These are phyloP conservation scores for Tilletia horrida DNA, from an alignment of 1,284 basidiomycete species.

Conservation along the genomic window DNA sequence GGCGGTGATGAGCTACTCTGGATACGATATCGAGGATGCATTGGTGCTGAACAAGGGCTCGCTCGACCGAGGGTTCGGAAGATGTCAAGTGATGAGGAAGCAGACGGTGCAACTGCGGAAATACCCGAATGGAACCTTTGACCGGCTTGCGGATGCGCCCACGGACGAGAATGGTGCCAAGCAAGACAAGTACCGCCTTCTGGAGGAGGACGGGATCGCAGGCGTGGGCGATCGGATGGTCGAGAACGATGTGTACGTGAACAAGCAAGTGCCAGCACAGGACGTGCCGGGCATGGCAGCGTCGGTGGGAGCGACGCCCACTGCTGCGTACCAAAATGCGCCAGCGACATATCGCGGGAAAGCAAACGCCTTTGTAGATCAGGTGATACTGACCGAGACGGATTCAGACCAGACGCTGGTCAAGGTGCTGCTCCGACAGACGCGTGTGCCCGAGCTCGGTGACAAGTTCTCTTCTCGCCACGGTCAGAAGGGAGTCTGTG, in stretches of 20 bases:
- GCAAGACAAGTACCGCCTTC: slow-evolving; percentile 81
- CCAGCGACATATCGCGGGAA: slow-evolving; percentile 48
- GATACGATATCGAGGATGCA: slow-evolving; percentile 99
- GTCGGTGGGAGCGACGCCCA: slow-evolving; percentile 18
- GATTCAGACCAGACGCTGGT: slow-evolving; percentile 88
- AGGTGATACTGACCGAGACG: slow-evolving; percentile 93
- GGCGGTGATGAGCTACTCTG: slow-evolving; percentile 98
- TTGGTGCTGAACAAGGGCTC: slow-evolving; percentile 80
- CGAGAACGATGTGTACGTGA: slow-evolving; percentile 89
- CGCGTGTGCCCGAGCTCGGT: slow-evolving; percentile 88
- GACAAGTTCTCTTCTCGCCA: slow-evolving; percentile 99
- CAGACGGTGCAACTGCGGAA: slow-evolving; percentile 88
- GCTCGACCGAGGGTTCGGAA: slow-evolving; percentile 91
- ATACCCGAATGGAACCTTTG: slow-evolving; percentile 96
- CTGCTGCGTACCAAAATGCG: slow-evolving; percentile 61
- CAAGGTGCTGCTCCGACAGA: slow-evolving; percentile 98
- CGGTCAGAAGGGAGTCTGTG: slow-evolving; percentile 98
- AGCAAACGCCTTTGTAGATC: slow-evolving; percentile 90
- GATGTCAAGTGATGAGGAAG: slow-evolving; percentile 96
- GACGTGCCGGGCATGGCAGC: slow-evolving; percentile 56
- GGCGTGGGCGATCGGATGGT: slow-evolving; percentile 91
- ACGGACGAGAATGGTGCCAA: slow-evolving; percentile 68
- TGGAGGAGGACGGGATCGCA: slow-evolving; percentile 86
- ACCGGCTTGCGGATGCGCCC: slow-evolving; percentile 89
- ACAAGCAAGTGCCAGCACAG: slow-evolving; percentile 91